phyloP scores from a whole-genome alignment of 1,284 basidiomycete species.

The Pulchroboletus neoregius region DNA sequence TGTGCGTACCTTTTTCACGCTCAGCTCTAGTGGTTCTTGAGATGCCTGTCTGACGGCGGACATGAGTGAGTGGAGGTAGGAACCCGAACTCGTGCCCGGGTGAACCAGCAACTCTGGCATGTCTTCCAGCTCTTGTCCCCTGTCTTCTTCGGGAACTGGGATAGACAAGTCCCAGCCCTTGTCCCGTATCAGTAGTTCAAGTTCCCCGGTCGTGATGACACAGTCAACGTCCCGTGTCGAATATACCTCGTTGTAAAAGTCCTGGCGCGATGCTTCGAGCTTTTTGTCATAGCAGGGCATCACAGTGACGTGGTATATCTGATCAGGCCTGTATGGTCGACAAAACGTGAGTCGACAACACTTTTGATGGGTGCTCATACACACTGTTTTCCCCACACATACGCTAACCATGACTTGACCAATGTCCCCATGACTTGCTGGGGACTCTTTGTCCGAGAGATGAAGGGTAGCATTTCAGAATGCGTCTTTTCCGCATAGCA shows the following conservation, averaged over 20 bases:
- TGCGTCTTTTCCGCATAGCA: slow-evolving; percentile 99
- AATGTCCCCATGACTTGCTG: slow-evolving; percentile 94
- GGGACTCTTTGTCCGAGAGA: slow-evolving; percentile 85
- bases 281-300: slow-evolving; percentile 99
- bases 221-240: slow-evolving; percentile 93
- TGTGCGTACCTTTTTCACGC: slow-evolving; percentile 49
- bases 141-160: slow-evolving; percentile 49
- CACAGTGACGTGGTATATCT: slow-evolving; percentile 93
- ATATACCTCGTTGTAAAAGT: slow-evolving; percentile 81
- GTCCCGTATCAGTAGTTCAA: slow-evolving; percentile 82
- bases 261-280: slow-evolving; percentile 90
- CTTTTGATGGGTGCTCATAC: slow-evolving; percentile 30
- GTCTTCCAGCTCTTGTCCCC: slow-evolving; percentile 9
- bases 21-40: slow-evolving; percentile 47
- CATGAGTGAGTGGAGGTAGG: slow-evolving; percentile 83
- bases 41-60: slow-evolving; percentile 42
- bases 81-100: slow-evolving; percentile 88
- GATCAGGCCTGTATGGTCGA: slow-evolving; percentile 53
- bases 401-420: slow-evolving; percentile 82
- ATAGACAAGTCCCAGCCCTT: slow-evolving; percentile 74
- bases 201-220: slow-evolving; percentile 95
- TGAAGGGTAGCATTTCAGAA: slow-evolving; percentile 87
- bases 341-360: slow-evolving; percentile 14
- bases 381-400: slow-evolving; percentile 61
- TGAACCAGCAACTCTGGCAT: slow-evolving; percentile 77